A percentile compares a stretch with the other conserved stretches of the same genome.
phyloP scores from a whole-genome alignment of 2,329 filamentous ascomycete species.

The Blastomyces gilchristii region DNA sequence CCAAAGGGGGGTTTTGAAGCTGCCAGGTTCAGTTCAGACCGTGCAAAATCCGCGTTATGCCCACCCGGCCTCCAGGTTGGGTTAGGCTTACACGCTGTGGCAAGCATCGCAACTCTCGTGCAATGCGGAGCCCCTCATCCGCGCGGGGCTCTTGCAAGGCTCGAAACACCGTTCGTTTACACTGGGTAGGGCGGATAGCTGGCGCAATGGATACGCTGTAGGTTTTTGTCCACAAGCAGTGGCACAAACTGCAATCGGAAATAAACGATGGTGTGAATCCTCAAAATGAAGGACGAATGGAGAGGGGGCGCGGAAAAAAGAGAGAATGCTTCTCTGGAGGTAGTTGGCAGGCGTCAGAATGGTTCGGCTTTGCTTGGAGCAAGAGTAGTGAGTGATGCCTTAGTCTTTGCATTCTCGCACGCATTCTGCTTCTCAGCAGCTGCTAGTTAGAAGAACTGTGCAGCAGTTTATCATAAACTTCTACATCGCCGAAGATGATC shows the following conservation, averaged over 20 bases:
- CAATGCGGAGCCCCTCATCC: neutral
- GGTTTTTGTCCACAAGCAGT: neutral
- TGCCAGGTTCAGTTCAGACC: too few species aligned
- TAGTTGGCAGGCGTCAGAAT: neutral
- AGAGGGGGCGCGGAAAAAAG: too few species aligned
- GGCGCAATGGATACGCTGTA: neutral
- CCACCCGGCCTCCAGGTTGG: neutral
- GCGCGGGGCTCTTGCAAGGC: neutral
- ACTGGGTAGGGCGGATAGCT: neutral
- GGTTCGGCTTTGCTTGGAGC: neutral
- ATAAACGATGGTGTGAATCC: neutral
- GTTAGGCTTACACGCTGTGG: neutral
- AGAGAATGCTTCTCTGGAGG: neutral
- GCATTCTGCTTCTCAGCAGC: neutral
- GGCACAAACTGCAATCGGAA: neutral
- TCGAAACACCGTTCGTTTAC: neutral
- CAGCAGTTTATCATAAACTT: neutral
- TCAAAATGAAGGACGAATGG: neutral
- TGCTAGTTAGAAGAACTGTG: neutral
- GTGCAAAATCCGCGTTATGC: neutral
- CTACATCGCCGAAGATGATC: neutral
- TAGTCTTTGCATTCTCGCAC: neutral
- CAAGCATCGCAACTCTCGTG: neutral
- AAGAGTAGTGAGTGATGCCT: neutral
- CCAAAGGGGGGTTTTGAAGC: too few species aligned